Percentiles rank a stretch among this genome's conserved stretches.
These are phyloP conservation scores for Jacaranda copaia DNA, from an alignment of 257 asterid species.

Conservation along the genomic window DNA sequence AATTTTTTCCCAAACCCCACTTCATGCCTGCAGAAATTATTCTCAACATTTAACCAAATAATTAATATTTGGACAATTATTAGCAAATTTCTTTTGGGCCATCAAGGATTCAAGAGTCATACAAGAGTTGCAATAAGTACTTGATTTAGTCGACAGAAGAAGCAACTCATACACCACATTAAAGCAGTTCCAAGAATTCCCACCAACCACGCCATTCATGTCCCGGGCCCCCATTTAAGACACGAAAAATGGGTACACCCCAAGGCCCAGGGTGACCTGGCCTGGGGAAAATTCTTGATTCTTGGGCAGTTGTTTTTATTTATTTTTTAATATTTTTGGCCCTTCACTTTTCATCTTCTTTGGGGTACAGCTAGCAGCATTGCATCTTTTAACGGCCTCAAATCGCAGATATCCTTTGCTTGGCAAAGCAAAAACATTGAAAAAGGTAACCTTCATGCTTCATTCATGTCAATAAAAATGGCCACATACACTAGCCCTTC, in stretches of 20 bases:
- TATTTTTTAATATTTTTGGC: background rate
- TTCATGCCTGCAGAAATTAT: background rate
- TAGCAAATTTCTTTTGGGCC: background rate
- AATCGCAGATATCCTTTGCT: constrained; percentile 49
- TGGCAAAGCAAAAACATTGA: constrained; percentile 40
- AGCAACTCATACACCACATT: constrained; percentile 35
- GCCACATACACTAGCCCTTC: constrained; percentile 21
- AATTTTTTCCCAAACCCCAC: constrained; percentile 14
- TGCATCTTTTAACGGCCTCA: constrained; percentile 42
- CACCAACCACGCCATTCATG: constrained; percentile 44
- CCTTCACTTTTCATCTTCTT: background rate
- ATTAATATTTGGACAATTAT: constrained; percentile 1
- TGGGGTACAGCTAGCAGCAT: constrained; percentile 36
- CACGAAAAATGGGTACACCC: background rate
- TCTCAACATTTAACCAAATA: constrained; percentile 1
- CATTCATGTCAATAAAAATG: constrained; percentile 10
- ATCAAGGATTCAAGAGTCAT: background rate
- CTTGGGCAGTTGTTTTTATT: background rate
- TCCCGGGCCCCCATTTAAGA: constrained; percentile 23
- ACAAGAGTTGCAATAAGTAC: background rate
- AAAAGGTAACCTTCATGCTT: background rate
- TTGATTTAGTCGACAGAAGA: constrained; percentile 15
- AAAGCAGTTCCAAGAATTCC: constrained; percentile 28
- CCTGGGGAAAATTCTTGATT: background rate
- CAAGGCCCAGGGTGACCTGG: constrained; percentile 7